Conservation (phyloP, 805 yeast species). For the Starmerella apis region DNA sequence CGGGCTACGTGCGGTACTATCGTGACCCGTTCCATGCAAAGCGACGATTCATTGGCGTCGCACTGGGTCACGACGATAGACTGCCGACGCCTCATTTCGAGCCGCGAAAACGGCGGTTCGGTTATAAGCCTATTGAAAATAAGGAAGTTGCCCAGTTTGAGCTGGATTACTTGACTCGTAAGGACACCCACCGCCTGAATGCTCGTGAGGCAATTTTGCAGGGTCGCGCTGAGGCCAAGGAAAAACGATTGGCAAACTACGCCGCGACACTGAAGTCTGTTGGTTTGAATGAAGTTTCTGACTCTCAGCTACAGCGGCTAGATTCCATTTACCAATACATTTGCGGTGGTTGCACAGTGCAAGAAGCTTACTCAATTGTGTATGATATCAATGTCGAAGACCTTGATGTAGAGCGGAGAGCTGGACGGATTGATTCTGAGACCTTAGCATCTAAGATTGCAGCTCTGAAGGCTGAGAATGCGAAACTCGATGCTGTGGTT, state of each 20-base stretch:
- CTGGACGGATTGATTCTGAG: constrained; percentile 28
- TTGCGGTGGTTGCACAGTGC: constrained; percentile 46
- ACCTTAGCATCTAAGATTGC: constrained; percentile 34
- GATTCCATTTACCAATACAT: constrained; percentile 44
- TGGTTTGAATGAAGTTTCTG: constrained; percentile 24
- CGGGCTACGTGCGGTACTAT: constrained; percentile 86
- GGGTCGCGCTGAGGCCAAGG: constrained; percentile 37
- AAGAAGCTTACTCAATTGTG: constrained; percentile 51
- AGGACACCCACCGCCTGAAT: constrained; percentile 50
- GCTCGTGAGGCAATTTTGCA: constrained; percentile 37
- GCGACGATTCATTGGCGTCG: constrained; percentile 82
- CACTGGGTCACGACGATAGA: constrained; percentile 49
- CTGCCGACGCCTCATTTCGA: constrained; percentile 85
- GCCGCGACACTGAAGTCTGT: constrained; percentile 29
- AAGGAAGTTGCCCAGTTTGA: constrained; percentile 46
- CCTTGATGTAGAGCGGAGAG: constrained; percentile 31
- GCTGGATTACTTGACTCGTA: constrained; percentile 52
- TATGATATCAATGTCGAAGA: constrained; percentile 40
- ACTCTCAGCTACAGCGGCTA: constrained; percentile 41
- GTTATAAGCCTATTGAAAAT: constrained; percentile 47
- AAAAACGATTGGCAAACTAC: constrained; percentile 29
- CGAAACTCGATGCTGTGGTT: constrained; percentile 31
- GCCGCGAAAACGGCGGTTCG: constrained; percentile 82
- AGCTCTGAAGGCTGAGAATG: constrained; percentile 30
- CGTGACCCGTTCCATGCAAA: constrained; percentile 93